Base-by-base conservation (phyloP, 140 eudicot genomes). In the Oenanthe javanica region DNA sequence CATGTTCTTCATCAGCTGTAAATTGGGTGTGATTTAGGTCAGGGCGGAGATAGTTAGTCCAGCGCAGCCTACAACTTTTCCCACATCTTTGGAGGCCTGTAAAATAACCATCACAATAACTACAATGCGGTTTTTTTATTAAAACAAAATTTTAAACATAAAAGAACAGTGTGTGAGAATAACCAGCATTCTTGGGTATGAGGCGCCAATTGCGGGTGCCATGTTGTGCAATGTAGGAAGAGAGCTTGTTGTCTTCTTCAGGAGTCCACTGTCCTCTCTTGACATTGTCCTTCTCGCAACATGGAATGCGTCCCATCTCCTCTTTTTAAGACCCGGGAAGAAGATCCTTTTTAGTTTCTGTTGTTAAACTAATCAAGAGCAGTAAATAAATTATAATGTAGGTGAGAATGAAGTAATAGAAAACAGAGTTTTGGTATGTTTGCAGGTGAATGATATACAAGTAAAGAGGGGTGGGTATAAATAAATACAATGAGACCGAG, bases 231-330 rank as follows among this genome's bases (percentile, higher is more conserved):
- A 93, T 91, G 88, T 93, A 93, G 38, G 98, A 91, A 10, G 98
- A 89, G 59, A 91, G 87, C 87, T 93, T 91, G 76, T 93, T 93
- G 77, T 93, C 98, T 86, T 93, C 98, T 77, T 93, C 97, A 19
- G 98, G 95, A 1, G 98, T 93, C 98, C 98, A 93, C 43, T 93
- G 98, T 23, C 98, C 98, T 75, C 92, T 85, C 84, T 93, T 93
- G 42, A 91, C 97, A 47, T 93, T 93, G 63, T 91, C 98, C 87
- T 93, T 93, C 87, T 91, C 98, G 79, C 97, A 93, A 72, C 98
- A 93, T 1, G 97, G 98, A 69, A 93, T 86, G 45, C 98, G 77
- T 50, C 97, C 97, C 97, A 92, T 89, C 38, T 21, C n/a, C 43
- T 61, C 70, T 23, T 77, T 80, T 43, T 71, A 42, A 18, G 27